These are phyloP conservation scores for Coix lacrymajobi DNA, from an alignment of 176 grass and related monocot genomes.

Conservation along the genomic window DNA sequence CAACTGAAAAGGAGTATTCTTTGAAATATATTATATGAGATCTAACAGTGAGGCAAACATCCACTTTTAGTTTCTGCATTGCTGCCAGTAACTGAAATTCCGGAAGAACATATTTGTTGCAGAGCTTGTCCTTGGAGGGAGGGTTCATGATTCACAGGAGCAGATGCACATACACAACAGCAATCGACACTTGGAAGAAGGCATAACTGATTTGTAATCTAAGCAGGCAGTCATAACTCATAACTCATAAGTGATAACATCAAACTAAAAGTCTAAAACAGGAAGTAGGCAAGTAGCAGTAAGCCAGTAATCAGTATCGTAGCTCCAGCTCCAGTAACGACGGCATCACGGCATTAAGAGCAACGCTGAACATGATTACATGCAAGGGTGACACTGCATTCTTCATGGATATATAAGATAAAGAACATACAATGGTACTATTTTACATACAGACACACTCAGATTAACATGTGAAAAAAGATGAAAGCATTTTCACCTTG, in stretches of 20 bases:
- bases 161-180: not conserved
- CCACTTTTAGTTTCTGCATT: not conserved
- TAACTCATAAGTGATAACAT: not conserved
- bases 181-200: not conserved
- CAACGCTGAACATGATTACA: not conserved
- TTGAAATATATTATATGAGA: not conserved
- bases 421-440: not conserved
- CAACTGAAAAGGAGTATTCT: not conserved
- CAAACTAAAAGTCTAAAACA: not conserved
- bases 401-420: not conserved
- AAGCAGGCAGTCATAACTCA: not conserved
- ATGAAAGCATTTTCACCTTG: not conserved
- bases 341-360: not conserved
- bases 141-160: not conserved
- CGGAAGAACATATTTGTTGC: not conserved
- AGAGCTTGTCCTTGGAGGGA: not conserved
- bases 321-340: not conserved
- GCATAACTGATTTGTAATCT: not conserved
- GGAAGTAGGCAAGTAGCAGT: not conserved
- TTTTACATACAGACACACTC: not conserved
- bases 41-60: not conserved
- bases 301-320: not conserved
- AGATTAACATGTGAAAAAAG: not conserved
- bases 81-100: not conserved
- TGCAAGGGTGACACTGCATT: not conserved